Evolutionary conservation across 1,139 yeast species (phyloP).

Genomic region (Geotrichum carabidarum): DNA sequence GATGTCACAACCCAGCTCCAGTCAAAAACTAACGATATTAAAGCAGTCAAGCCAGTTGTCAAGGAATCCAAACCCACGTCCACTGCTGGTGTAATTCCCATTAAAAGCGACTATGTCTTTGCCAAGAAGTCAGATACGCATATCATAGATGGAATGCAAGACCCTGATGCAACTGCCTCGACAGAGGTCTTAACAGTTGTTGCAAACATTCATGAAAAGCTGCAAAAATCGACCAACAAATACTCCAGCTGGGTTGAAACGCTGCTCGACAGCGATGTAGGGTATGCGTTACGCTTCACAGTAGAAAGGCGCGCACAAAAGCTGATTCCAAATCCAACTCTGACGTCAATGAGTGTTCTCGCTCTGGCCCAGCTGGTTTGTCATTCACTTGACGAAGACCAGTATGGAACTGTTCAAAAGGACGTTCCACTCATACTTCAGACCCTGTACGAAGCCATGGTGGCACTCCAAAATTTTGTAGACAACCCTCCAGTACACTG

Average conservation of each 20-base stretch:
- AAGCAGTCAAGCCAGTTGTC: conserved; percentile 13
- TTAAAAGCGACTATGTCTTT: conserved; percentile 21
- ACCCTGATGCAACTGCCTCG: conserved; percentile 27
- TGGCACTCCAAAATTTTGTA: conserved; percentile 29
- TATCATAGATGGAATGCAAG: conserved; percentile 27
- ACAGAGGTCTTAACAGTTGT: conserved; percentile 19
- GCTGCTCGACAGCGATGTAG: conserved; percentile 22
- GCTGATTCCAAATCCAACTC: conserved; percentile 30
- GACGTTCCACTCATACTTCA: conserved; percentile 36
- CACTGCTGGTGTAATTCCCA: conserved; percentile 2
- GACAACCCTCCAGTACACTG: conserved; percentile 35
- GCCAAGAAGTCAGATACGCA: conserved; percentile 12
- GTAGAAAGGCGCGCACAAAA: conserved; percentile 30
- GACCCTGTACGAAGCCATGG: conserved; percentile 28
- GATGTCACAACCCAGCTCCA: conserved; percentile 18
- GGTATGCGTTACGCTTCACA: conserved; percentile 34
- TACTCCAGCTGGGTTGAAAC: conserved; percentile 8
- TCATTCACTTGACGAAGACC: conserved; percentile 37
- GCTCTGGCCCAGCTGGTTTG: conserved; percentile 31
- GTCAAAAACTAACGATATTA: conserved; percentile 10
- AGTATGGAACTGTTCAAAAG: conserved; percentile 39
- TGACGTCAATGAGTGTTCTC: conserved; percentile 30
- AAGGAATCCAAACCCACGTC: not conserved
- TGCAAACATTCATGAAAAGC: conserved; percentile 4
- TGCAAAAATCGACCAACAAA: conserved; percentile 6